These are phyloP conservation scores for Fusarium domesticum DNA, from an alignment of 2,329 filamentous ascomycete genomes.

Conservation along the genomic window DNA sequence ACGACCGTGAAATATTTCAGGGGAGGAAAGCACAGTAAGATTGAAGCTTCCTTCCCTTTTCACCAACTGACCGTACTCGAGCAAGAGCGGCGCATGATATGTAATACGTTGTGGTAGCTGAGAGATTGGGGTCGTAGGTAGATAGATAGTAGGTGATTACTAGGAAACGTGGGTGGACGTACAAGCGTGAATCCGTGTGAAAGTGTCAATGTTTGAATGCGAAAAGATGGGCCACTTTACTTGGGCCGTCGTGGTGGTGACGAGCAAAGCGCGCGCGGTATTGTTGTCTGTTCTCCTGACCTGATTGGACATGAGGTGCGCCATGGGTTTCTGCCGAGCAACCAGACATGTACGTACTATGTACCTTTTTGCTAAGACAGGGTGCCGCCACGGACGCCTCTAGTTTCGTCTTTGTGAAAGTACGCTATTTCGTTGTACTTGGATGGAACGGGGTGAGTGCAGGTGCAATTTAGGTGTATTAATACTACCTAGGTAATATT, in stretches of 20 bases:
- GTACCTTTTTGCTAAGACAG: not conserved
- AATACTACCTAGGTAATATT: too few relatives aligned
- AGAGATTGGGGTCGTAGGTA: not conserved
- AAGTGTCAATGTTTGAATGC: slow-evolving; percentile 17
- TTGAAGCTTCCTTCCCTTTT: slow-evolving; percentile 23
- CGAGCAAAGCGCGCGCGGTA: slow-evolving; percentile 25
- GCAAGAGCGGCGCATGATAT: slow-evolving; percentile 26
- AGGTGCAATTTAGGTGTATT: too few relatives aligned
- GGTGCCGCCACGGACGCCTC: not conserved
- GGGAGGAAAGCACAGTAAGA: slow-evolving; percentile 7
- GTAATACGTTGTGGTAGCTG: too few relatives aligned
- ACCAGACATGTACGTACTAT: slow-evolving; percentile 17
- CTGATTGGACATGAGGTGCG: slow-evolving; percentile 11
- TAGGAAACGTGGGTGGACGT: slow-evolving; percentile 6
- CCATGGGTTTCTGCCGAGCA: slow-evolving; percentile 23
- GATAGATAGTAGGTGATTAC: slow-evolving; percentile 1
- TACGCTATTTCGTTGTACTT: too few relatives aligned
- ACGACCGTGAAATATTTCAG: slow-evolving; percentile 7
- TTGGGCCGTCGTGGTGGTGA: slow-evolving; percentile 15
- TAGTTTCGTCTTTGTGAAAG: not conserved
- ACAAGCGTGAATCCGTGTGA: slow-evolving; percentile 14
- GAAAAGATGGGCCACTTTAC: not conserved
- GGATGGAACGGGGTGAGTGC: too few relatives aligned
- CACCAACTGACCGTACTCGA: slow-evolving; percentile 24
- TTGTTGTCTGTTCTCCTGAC: slow-evolving; percentile 19